Percentiles rank a stretch among this genome's conserved stretches.
Conservation (phyloP, 2,329 filamentous ascomycete species). For the Byssothecium circinans region DNA sequence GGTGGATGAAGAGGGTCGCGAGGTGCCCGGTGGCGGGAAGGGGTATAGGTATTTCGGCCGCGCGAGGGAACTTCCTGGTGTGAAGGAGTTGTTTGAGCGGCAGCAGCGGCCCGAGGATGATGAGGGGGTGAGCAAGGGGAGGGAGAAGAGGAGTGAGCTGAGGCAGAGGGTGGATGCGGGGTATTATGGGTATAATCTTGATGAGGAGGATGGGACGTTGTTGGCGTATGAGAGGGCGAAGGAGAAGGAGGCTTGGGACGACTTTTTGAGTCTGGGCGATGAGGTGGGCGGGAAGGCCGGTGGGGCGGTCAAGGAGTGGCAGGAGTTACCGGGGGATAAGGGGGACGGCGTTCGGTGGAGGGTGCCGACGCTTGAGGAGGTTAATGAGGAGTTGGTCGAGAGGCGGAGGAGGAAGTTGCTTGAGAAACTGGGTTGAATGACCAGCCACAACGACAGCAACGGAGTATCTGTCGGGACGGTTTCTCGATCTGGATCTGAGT, state of each 20-base stretch:
- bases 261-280: constrained; percentile 61
- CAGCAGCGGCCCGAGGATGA: constrained; percentile 44
- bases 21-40: constrained; percentile 70
- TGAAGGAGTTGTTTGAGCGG: constrained; percentile 74
- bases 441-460: too few species aligned
- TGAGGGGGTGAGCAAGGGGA: constrained; percentile 61
- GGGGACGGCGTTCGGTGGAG: constrained; percentile 83
- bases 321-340: constrained; percentile 80
- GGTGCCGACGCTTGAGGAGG: constrained; percentile 83
- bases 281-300: constrained; percentile 36
- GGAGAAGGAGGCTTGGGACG: constrained; percentile 77
- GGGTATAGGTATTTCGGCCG: constrained; percentile 87
- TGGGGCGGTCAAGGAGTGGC: constrained; percentile 60
- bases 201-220: constrained; percentile 84
- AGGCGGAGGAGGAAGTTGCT: constrained; percentile 79
- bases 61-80: constrained; percentile 85
- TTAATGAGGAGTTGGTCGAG: constrained; percentile 91
- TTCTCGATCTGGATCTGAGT: background rate
- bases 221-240: constrained; percentile 79
- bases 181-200: constrained; percentile 93
- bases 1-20: constrained; percentile 59
- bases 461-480: too few species aligned
- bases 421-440: constrained; percentile 66
- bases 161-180: constrained; percentile 82
- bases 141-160: constrained; percentile 69